Evolutionary conservation across 495 filamentous ascomycete species (phyloP).

Genomic region (Annulohypoxylon maeteangense): DNA sequence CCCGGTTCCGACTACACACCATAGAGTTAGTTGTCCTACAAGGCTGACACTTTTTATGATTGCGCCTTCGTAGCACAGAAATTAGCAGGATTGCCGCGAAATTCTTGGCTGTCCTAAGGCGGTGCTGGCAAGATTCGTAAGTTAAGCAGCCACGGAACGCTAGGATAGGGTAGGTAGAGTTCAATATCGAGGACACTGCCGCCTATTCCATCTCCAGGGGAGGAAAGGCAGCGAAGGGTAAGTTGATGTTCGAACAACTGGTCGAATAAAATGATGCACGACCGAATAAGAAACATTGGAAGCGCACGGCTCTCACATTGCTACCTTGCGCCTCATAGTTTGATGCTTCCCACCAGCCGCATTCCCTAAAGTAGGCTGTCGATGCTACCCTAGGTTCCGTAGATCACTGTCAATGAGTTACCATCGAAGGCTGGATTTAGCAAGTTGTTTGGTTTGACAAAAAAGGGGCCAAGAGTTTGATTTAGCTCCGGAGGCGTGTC

Average conservation of each 20-base stretch:
- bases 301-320: neutral
- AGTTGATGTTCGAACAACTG: neutral
- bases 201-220: neutral
- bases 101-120: neutral
- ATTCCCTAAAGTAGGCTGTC: conserved; percentile 5
- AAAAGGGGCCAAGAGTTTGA: conserved; percentile 18
- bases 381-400: conserved; percentile 24
- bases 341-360: conserved; percentile 23
- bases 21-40: conserved; percentile 5
- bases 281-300: conserved; percentile 7
- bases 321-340: conserved; percentile 24
- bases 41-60: conserved; percentile 23
- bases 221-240: neutral
- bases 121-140: conserved; percentile 3
- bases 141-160: neutral
- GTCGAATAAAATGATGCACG: conserved; percentile 5
- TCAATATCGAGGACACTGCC: conserved; percentile 5
- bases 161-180: conserved; percentile 26
- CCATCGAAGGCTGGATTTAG: conserved; percentile 19
- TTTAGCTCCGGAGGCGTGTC: conserved; percentile 6
- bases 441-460: neutral
- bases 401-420: conserved; percentile 13
- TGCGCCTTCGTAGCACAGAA: neutral
- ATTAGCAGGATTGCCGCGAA: neutral
- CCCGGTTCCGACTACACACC: conserved; percentile 28